Percentiles rank a stretch among this genome's conserved stretches.
phyloP scores from a whole-genome alignment of 2,329 filamentous ascomycete genomes.

The Lecanoromycetidae sp. region DNA sequence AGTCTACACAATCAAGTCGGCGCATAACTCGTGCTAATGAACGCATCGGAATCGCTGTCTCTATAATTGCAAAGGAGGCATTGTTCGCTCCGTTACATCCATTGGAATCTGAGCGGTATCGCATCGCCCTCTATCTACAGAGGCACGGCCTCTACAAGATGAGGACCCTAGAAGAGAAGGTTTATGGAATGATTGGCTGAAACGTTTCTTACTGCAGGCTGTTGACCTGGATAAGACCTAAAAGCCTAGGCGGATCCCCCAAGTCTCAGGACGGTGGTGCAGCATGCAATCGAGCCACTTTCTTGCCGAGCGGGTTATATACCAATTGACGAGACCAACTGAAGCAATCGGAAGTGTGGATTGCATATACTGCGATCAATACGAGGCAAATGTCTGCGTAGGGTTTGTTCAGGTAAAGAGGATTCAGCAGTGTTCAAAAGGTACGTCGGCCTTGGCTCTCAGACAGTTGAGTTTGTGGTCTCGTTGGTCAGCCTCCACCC shows the following conservation, averaged over 20 bases:
- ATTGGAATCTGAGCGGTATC: conserved; percentile 1
- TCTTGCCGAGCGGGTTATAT: conserved; percentile 13
- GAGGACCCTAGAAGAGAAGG: not conserved
- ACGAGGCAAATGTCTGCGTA: conserved; percentile 10
- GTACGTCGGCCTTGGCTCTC: too few relatives aligned
- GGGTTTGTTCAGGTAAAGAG: not conserved
- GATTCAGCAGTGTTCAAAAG: too few relatives aligned
- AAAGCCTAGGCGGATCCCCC: not conserved
- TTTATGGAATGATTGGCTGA: not conserved
- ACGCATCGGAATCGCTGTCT: not conserved
- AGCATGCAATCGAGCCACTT: conserved; percentile 14
- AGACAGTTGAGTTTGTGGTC: too few relatives aligned
- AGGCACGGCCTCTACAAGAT: not conserved
- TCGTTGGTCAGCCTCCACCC: too few relatives aligned
- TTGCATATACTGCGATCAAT: conserved; percentile 9
- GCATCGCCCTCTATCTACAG: not conserved
- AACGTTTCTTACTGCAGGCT: not conserved
- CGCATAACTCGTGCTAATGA: not conserved
- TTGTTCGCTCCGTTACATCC: not conserved
- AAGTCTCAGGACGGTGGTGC: conserved; percentile 11
- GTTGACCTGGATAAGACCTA: not conserved
- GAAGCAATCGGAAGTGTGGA: conserved; percentile 4
- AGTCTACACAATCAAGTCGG: not conserved
- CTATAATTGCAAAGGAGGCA: not conserved
- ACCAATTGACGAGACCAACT: conserved; percentile 13